Base-by-base conservation (phyloP, 2,329 filamentous ascomycete species). In the Xylariaceae sp. region DNA sequence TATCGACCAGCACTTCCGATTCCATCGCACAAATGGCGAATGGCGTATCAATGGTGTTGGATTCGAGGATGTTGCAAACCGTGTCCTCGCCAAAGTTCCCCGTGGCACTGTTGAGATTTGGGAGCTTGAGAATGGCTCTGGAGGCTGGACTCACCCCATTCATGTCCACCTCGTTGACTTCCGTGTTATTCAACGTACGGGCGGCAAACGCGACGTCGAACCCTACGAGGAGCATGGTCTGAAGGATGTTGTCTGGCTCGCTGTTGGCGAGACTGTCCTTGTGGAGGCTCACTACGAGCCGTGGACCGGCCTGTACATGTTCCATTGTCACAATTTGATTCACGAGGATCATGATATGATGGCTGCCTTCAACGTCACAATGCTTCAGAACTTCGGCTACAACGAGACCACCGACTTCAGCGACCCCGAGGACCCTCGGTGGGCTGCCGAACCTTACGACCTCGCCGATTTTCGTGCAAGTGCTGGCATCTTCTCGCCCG, bases 91-190 rank as follows among this genome's bases (percentile, higher is more conserved):
- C 42, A 71, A 70, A 5, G 73, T 74, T 1, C 66, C 68, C 3
- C 71, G 70, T 41, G 75, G 75, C 41, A 70, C 70, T 5, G 68
- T 74, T 6, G 71, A 79, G 63, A 66, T 74, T 43, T 79, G 75
- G 75, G 68, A 74, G 59, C 65, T 79, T 6, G 67, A 71, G 51
- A 81, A 83, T 61, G 67, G 64, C 22, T 70, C 69, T 12, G 77
- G 74, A 14, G 74, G 71, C 22, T 77, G 75, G 62, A 71, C 73
- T 2, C 79, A 82, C 56, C 79, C 78, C 1, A 66, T 76, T 31
- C 80, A 83, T 61, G 74, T 83, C 42, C 81, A 83, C 58, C 69
- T 83, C 1, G 74, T 84, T 42, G 79, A 82, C 57, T 78, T 83
- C 63, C 73, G 76, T 48, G 68, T 83, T 33, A 57, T 81, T 18